Evolutionary conservation across 805 yeast genomes (phyloP).

Genomic region (Candida nitratophila): DNA sequence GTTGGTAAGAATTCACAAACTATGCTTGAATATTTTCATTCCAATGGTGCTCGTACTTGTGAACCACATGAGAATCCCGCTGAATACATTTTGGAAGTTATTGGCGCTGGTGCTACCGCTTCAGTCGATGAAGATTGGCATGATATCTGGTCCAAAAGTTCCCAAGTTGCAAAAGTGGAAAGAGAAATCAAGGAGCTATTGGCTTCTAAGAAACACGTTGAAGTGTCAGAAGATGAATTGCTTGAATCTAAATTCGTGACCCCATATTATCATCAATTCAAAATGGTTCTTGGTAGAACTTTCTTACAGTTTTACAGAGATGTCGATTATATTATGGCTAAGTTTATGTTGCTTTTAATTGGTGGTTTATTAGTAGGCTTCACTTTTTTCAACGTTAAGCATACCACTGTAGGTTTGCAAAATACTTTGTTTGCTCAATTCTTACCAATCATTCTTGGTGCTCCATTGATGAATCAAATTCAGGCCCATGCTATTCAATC

Average conservation of each 20-base stretch:
- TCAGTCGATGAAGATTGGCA: constrained; percentile 51
- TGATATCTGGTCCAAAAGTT: constrained; percentile 46
- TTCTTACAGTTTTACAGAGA: constrained; percentile 40
- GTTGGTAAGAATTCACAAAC: constrained; percentile 37
- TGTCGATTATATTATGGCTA: constrained; percentile 41
- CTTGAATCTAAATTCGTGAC: constrained; percentile 32
- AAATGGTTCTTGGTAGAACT: constrained; percentile 31
- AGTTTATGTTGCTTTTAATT: constrained; percentile 31
- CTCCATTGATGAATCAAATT: constrained; percentile 57
- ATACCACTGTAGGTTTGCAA: constrained; percentile 49
- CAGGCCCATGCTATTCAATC: constrained; percentile 51
- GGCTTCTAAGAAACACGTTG: background rate
- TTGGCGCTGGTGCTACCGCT: constrained; percentile 80
- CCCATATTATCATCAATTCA: constrained; percentile 33
- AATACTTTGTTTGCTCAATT: constrained; percentile 47
- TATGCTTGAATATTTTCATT: constrained; percentile 40
- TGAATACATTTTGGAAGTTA: constrained; percentile 64
- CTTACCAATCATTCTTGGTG: constrained; percentile 48
- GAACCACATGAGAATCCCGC: constrained; percentile 60
- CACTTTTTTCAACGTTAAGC: constrained; percentile 54
- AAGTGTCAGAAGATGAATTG: constrained; percentile 7
- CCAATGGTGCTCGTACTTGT: constrained; percentile 60
- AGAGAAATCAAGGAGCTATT: constrained; percentile 23
- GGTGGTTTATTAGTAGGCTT: constrained; percentile 44
- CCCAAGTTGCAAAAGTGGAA: constrained; percentile 19